Base-by-base conservation (phyloP, 1,284 basidiomycete species). In the Ceratobasidium sp. region DNA sequence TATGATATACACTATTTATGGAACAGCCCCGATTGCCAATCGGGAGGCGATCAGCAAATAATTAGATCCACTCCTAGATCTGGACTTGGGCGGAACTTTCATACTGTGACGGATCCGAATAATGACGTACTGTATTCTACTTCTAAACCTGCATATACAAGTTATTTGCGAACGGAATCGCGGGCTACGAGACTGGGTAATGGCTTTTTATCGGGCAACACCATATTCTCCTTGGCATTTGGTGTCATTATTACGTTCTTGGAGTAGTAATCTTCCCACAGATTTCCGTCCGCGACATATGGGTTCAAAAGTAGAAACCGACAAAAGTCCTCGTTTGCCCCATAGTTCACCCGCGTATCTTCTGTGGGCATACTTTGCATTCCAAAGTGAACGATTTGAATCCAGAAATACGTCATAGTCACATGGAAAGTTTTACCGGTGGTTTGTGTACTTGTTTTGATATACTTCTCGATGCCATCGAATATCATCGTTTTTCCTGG, bases 351-450 rank as follows among this genome's bases (percentile, higher is more conserved):
- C 7, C n/a, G 14, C 1, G 27, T 33, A 33, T 19, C 19, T 1
- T 30, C 57, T 14, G 6, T n/a, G 1, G 59, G 59, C 46, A 62
- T 52, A 21, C 59, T 62, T 27, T 62, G 59, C 70, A 69, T 70
- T 1, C 69, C 69, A 42, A 70, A 70, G 41, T 70, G 69, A 14
- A 70, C 69, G 16, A 70, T 46, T 42, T 70, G 69, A 21, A 70
- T 70, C 69, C 69, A 70, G 46, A 70, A 70, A 50, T 70, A 70
- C 3, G 69, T 70, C 69, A 70, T 70, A 16, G 69, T 70, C 16
- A 70, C 41, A 41, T 70, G 69, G 49, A 70, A 70, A 2, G 64
- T 56, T 6, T 66, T 50, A 6, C 69, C 66, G n/a, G 64, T 60
- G 23, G 69, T 68, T 50, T 68, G 69, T 11, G 67, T 11, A 33